Evolutionary conservation across 148 eudicot genomes (phyloP), one percentile per base, ranked within the genome.

Genomic region (Simmondsia chinensis): DNA sequence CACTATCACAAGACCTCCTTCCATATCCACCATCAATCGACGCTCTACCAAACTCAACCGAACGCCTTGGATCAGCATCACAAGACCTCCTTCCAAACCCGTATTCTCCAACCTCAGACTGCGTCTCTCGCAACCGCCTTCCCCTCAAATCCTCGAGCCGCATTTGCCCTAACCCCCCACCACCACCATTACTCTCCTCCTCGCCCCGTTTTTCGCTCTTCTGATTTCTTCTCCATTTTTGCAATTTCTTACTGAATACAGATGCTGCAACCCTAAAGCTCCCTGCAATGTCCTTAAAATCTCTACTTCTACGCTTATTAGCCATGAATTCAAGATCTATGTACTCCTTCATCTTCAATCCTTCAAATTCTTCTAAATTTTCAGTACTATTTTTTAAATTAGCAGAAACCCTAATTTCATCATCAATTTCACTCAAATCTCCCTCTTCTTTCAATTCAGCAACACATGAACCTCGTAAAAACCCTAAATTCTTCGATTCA

Each of bases 321-420:
- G 31, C 61, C 51, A 48, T 41, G 5, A 69, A 43, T 60, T 91
- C 96, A 37, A 86, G 77, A 56, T 91, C 89, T 45, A 91, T 86
- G 21, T 69, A 71, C 66, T 91, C 99, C 45, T 86, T 82, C 77
- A 91, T 72, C 64, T 64, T 91, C 27, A 46, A 33, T 9, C 76
- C 75, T 18, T 61, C 81, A 43, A 43, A 60, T 9, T 67, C 78
- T 24, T 45, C 68, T 15, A 39, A 61, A 36, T 38, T 52, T 20
- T 22, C 23, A 16, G 39, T 51, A 20, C 26, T 12, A n/a, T 5
- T 52, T 29, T 32, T 45, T 3, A 26, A 53, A 59, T 64, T 34
- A 20, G 21, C 52, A 31, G 57, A 56, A 71, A 58, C 85, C 94
- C 82, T 70, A 71, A 62, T 25, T 1, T 48, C 62, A 14, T 42